phyloP scores from a whole-genome alignment of 768 basidiomycete genomes.

The Rhodotorula sphaerocarpa region DNA sequence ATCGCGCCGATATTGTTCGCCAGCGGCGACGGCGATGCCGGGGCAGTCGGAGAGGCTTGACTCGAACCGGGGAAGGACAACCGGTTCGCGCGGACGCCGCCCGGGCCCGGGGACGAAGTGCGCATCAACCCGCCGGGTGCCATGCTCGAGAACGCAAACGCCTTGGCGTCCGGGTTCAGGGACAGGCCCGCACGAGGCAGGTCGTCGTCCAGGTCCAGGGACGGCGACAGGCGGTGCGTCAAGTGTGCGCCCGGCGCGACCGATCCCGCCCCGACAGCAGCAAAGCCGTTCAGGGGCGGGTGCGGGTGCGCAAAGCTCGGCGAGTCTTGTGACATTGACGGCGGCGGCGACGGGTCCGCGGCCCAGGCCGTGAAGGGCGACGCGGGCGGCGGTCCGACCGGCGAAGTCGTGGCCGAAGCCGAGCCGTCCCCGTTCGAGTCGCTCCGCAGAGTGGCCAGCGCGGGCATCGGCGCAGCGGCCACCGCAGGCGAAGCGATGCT shows the following conservation, averaged over 20 bases:
- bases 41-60: constrained; percentile 13
- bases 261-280: neutral
- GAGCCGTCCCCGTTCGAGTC: neutral
- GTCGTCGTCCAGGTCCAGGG: constrained; percentile 31
- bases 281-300: neutral
- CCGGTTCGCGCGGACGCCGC: neutral
- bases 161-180: constrained; percentile 39
- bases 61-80: constrained; percentile 5
- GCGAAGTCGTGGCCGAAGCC: constrained; percentile 20
- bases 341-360: neutral
- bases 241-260: neutral
- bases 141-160: constrained; percentile 34
- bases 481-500: neutral
- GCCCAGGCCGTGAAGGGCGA: constrained; percentile 30
- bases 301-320: constrained; percentile 5
- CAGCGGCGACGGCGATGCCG: constrained; percentile 16
- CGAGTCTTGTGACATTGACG: neutral
- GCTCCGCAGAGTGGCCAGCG: constrained; percentile 6
- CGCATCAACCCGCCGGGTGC: constrained; percentile 1
- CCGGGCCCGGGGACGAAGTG: constrained; percentile 6
- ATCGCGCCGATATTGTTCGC: constrained; percentile 29
- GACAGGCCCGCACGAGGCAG: constrained; percentile 38
- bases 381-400: constrained; percentile 21
- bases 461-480: constrained; percentile 2
- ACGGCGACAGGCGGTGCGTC: constrained; percentile 27